phyloP scores from a whole-genome alignment of 805 yeast genomes.

The Suhomyces vadensis region DNA sequence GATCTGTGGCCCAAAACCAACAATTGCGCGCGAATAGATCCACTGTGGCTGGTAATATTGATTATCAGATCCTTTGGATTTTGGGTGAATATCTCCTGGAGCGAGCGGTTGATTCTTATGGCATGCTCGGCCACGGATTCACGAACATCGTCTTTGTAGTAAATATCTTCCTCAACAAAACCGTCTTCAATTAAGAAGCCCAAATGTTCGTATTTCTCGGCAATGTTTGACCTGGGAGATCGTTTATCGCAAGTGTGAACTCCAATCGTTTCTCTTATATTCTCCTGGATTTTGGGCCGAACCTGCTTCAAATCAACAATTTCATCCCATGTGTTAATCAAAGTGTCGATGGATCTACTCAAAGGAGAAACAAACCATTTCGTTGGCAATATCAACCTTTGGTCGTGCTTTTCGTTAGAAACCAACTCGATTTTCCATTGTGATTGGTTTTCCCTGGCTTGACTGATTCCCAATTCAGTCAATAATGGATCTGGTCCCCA shows the following conservation, averaged over 20 bases:
- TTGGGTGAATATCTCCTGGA: constrained; percentile 36
- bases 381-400: constrained; percentile 30
- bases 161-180: constrained; percentile 48
- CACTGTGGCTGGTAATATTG: constrained; percentile 53
- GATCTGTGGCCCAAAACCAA: constrained; percentile 48
- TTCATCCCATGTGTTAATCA: constrained; percentile 48
- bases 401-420: constrained; percentile 14
- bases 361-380: constrained; percentile 51
- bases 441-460: constrained; percentile 45
- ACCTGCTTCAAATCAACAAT: constrained; percentile 18
- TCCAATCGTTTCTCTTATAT: constrained; percentile 51
- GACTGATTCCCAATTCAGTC: constrained; percentile 46
- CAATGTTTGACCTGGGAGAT: constrained; percentile 36
- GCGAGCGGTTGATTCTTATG: constrained; percentile 32
- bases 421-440: constrained; percentile 43
- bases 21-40: constrained; percentile 50
- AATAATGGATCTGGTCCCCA: constrained; percentile 57
- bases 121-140: constrained; percentile 45
- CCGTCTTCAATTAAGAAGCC: constrained; percentile 46
- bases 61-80: constrained; percentile 25
- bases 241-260: constrained; percentile 53
- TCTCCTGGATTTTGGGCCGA: constrained; percentile 46
- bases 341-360: constrained; percentile 51
- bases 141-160: constrained; percentile 39
- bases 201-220: constrained; percentile 36